Percentiles rank a stretch among this genome's conserved stretches.
These are phyloP conservation scores for Drechslerella stenobrocha DNA, from an alignment of 2,329 filamentous ascomycete species.

Conservation along the genomic window DNA sequence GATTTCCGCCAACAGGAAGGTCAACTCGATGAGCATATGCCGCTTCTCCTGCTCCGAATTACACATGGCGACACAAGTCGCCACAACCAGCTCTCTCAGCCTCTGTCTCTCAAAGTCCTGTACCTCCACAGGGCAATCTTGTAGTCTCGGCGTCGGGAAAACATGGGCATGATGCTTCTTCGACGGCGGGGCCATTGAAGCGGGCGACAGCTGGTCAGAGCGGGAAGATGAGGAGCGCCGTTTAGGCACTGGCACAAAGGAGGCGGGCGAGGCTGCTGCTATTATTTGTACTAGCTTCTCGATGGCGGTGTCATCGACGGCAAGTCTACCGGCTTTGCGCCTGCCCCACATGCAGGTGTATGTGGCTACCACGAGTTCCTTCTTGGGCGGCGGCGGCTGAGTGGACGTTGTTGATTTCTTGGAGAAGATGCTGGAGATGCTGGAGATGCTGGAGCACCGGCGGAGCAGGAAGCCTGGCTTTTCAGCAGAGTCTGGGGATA, in stretches of 20 bases:
- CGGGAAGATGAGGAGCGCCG: constrained; percentile 20
- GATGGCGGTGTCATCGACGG: constrained; percentile 48
- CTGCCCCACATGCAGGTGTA: constrained; percentile 50
- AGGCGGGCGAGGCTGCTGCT: constrained; percentile 14
- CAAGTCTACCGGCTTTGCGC: constrained; percentile 50
- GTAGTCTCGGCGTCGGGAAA: constrained; percentile 33
- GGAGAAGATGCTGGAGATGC: constrained; percentile 49
- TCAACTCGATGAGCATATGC: constrained; percentile 16
- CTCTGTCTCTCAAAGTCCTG: constrained; percentile 37
- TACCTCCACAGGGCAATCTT: constrained; percentile 16
- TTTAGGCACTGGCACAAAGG: constrained; percentile 15
- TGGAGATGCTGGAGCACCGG: constrained; percentile 48
- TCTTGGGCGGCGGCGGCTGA: constrained; percentile 14
- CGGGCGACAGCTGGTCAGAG: constrained; percentile 21
- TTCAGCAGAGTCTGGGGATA: constrained; percentile 37
- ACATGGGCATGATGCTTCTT: constrained; percentile 34
- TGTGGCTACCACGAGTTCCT: constrained; percentile 50
- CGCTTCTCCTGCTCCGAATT: constrained; percentile 41
- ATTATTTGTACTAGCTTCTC: constrained; percentile 32
- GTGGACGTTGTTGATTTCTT: constrained; percentile 22
- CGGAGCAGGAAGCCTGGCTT: constrained; percentile 31
- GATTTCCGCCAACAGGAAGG: constrained; percentile 17
- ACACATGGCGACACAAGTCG: constrained; percentile 35
- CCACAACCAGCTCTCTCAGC: constrained; percentile 25
- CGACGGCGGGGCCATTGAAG: constrained; percentile 20